These are phyloP conservation scores for Fusarium sp. DNA, from an alignment of 2,329 filamentous ascomycete genomes.

Conservation along the genomic window DNA sequence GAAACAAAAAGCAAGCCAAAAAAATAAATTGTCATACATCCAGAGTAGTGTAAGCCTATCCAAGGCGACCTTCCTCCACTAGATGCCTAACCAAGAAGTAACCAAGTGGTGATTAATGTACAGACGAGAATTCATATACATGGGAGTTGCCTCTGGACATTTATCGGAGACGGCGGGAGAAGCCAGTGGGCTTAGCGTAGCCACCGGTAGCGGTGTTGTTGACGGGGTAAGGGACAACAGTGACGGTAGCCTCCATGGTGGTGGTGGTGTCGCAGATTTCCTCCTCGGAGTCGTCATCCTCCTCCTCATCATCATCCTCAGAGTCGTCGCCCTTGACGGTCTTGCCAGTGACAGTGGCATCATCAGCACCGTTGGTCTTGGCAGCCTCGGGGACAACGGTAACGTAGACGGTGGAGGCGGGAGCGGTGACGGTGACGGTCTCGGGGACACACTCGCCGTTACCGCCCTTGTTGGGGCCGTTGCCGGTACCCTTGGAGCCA, in stretches of 20 bases:
- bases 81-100: constrained; percentile 39
- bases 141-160: constrained; percentile 25
- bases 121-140: constrained; percentile 38
- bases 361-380: constrained; percentile 37
- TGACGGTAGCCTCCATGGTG: constrained; percentile 49
- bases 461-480: constrained; percentile 22
- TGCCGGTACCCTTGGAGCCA: constrained; percentile 25
- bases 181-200: constrained; percentile 51
- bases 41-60: constrained; percentile 33
- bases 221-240: constrained; percentile 57
- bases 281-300: constrained; percentile 31
- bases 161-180: constrained; percentile 50
- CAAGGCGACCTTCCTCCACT: constrained; percentile 34
- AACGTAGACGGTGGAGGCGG: constrained; percentile 53
- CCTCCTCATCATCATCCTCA: constrained; percentile 35
- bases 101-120: constrained; percentile 43
- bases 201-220: constrained; percentile 53
- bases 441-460: constrained; percentile 37
- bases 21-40: constrained; percentile 45
- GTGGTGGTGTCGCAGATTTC: constrained; percentile 43
- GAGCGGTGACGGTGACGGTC: constrained; percentile 48
- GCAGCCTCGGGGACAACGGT: constrained; percentile 45
- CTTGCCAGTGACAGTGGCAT: constrained; percentile 40
- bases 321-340: constrained; percentile 19
- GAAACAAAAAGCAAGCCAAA: constrained; percentile 33